Conservation (phyloP, 169 alveolate genomes). For the Condylostoma magnum region DNA sequence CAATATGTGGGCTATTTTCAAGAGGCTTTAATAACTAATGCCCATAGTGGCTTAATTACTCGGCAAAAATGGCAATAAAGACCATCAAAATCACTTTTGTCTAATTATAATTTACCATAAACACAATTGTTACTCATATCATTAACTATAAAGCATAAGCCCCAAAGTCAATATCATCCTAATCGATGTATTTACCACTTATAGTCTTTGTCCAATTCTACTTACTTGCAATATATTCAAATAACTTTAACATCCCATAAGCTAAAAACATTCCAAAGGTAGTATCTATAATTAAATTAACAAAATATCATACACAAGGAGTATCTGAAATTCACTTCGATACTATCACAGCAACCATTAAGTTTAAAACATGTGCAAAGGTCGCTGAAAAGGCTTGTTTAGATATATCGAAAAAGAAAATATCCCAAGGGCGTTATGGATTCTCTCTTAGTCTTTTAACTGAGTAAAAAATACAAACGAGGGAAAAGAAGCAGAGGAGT, state of each 20-base stretch:
- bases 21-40: conserved; percentile 35
- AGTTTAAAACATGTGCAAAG: conserved; percentile 54
- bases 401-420: conserved; percentile 52
- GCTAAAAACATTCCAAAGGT: conserved; percentile 52
- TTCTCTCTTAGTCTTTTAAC: conserved; percentile 37
- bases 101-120: too few relatives aligned
- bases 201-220: conserved; percentile 36
- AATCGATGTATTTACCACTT: conserved; percentile 54
- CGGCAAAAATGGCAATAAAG: conserved; percentile 35
- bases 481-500: conserved; percentile 19
- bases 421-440: conserved; percentile 41
- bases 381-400: conserved; percentile 62
- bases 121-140: conserved; percentile 62
- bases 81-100: conserved; percentile 48
- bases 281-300: conserved; percentile 55
- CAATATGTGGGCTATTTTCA: conserved; percentile 54
- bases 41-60: conserved; percentile 41
- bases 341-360: conserved; percentile 49
- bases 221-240: conserved; percentile 24
- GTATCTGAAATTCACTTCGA: conserved; percentile 34
- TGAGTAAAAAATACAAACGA: conserved; percentile 8
- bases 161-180: conserved; percentile 64
- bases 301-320: conserved; percentile 67
- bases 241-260: conserved; percentile 26
- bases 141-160: conserved; percentile 64